Evolutionary conservation across 331 rosid species (phyloP), one percentile per base, ranked within the genome.

Genomic region (Cucumis variabilis): DNA sequence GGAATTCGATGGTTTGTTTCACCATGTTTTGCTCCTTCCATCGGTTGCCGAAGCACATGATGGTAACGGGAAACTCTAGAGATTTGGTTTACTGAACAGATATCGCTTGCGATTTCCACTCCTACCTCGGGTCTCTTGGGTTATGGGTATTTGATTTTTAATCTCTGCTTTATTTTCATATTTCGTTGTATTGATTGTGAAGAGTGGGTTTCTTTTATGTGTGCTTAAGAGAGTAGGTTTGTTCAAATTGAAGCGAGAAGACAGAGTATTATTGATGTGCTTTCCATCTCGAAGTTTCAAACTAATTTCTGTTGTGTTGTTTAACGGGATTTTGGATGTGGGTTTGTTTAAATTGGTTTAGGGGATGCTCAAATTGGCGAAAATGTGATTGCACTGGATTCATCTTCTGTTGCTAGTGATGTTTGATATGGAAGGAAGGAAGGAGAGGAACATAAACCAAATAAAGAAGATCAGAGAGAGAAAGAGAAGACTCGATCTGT

Each of bases 321-420:
- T 91, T 85, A 65, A 63, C 55, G 28, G 81, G 79, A 23, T 1
- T 73, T 65, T 44, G 5, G 13, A 78, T 78, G 11, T 89, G 88
- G 89, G 87, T 88, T 89, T 44, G 85, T 46, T 89, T 70, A 67
- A 67, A 63, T 84, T 91, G 92, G 90, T 88, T 71, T 87, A 95
- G 98, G 98, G 92, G 94, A 94, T 87, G 96, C 98, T 70, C 95
- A 93, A 91, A 89, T 95, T 92, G 99, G 97, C 58, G 73, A 87
- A 44, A 93, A 93, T 86, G 96, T 92, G 89, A 96, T 93, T n/a
- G 93, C 94, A 17, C 84, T 90, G 86, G 94, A 92, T 89, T 97
- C 99, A 70, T 85, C 95, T 77, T 88, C 90, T 58, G 89, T 92
- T 85, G 92, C 89, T 68, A 93, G 97, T 74, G 98, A 93, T 86